Evolutionary conservation across 2,329 filamentous ascomycete genomes (phyloP).

Genomic region (Fusarium veterinarium): DNA sequence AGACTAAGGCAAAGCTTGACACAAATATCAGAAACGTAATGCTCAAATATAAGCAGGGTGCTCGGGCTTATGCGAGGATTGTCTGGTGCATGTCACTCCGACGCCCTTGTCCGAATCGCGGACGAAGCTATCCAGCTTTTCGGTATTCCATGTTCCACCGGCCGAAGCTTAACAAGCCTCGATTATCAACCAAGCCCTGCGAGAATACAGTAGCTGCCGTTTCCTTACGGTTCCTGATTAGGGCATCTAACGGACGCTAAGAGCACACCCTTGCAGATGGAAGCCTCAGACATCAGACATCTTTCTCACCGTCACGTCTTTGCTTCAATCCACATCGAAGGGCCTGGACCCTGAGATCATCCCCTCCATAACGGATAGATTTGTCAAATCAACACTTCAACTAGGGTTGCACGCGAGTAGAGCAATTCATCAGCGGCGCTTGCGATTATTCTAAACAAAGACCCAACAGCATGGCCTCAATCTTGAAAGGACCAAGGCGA

Average conservation of each 20-base stretch:
- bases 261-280: slow-evolving; percentile 25
- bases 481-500: not conserved
- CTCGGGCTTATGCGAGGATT: slow-evolving; percentile 14
- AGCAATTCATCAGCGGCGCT: slow-evolving; percentile 28
- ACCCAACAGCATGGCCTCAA: slow-evolving; percentile 1
- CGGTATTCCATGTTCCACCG: not conserved
- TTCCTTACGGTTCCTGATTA: slow-evolving; percentile 38
- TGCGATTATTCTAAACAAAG: not conserved
- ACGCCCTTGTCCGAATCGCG: not conserved
- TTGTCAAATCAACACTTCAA: slow-evolving; percentile 38
- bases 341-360: slow-evolving; percentile 45
- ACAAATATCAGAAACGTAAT: not conserved
- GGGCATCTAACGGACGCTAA: slow-evolving; percentile 13
- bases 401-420: slow-evolving; percentile 38
- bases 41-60: not conserved
- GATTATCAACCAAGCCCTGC: slow-evolving; percentile 7
- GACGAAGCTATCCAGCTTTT: slow-evolving; percentile 1
- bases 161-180: slow-evolving; percentile 17
- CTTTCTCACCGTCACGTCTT: slow-evolving; percentile 30
- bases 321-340: slow-evolving; percentile 39
- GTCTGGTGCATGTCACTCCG: not conserved
- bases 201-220: slow-evolving; percentile 7
- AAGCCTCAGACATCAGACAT: slow-evolving; percentile 8
- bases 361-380: slow-evolving; percentile 30
- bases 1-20: not conserved